phyloP scores from a whole-genome alignment of 306 rosid genomes.

The Quercus berberidifolia region DNA sequence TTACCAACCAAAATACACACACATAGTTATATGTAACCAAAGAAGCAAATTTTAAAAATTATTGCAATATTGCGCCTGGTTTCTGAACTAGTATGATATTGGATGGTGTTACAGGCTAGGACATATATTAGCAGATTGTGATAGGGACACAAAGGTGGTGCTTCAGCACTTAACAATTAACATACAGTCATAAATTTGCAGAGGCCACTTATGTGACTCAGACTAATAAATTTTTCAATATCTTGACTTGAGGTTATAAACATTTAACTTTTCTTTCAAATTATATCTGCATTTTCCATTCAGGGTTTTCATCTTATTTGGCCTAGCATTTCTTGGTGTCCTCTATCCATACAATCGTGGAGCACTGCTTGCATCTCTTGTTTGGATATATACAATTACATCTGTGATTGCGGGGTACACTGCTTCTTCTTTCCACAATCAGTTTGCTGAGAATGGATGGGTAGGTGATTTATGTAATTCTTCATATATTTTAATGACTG shows the following conservation, averaged over 20 bases:
- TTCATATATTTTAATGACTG: neutral
- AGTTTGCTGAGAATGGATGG: slow-evolving; percentile 72
- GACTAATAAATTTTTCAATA: neutral
- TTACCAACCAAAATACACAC: no score
- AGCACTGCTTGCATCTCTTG: slow-evolving; percentile 55
- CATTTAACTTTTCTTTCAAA: slow-evolving; percentile 6
- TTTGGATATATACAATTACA: slow-evolving; percentile 49
- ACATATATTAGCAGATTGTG: neutral
- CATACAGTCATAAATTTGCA: neutral
- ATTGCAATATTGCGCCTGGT: neutral
- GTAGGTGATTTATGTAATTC: slow-evolving; percentile 32
- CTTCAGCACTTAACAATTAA: neutral
- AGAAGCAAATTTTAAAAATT: neutral
- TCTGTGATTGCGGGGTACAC: slow-evolving; percentile 72
- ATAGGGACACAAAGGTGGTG: neutral
- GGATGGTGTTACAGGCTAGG: neutral
- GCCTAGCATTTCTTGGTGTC: slow-evolving; percentile 61
- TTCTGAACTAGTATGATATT: neutral
- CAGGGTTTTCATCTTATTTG: slow-evolving; percentile 60
- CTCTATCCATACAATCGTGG: slow-evolving; percentile 85
- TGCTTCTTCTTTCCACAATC: slow-evolving; percentile 68
- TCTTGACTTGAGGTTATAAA: neutral
- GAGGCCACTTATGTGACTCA: neutral
- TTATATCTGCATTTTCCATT: slow-evolving; percentile 12
- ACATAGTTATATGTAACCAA: neutral